Percentiles rank a stretch among this genome's conserved stretches.
Conservation (phyloP, 129 eudicot species). For the Cynara cardunculus region DNA sequence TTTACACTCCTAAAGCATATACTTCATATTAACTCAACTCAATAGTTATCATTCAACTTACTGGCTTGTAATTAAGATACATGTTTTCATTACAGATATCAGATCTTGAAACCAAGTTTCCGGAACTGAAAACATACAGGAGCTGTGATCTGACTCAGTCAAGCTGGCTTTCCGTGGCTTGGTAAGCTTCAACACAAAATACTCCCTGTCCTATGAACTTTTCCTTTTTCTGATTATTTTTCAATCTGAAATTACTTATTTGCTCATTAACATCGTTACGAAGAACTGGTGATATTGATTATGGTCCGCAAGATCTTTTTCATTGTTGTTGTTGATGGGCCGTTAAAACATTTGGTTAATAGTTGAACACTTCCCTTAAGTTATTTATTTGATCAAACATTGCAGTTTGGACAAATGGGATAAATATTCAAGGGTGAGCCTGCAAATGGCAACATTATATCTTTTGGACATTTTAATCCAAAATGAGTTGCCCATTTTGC, state of each 20-base stretch:
- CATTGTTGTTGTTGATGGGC: too few relatives aligned
- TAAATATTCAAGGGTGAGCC: too few relatives aligned
- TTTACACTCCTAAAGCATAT: too few relatives aligned
- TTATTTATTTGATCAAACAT: background rate
- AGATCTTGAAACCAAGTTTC: constrained; percentile 55
- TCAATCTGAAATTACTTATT: background rate
- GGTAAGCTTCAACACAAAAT: constrained; percentile 42
- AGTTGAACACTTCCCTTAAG: background rate
- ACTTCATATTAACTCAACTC: too few relatives aligned
- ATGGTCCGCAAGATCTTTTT: background rate
- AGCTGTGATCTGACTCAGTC: constrained; percentile 86
- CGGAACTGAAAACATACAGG: constrained; percentile 53
- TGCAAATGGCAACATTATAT: background rate
- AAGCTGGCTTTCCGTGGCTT: constrained; percentile 96
- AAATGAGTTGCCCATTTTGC: background rate
- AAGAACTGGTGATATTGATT: background rate
- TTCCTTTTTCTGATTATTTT: background rate
- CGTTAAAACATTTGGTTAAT: background rate
- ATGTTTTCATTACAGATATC: constrained; percentile 49
- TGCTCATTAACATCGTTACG: background rate
- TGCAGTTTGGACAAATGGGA: background rate
- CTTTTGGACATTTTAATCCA: background rate
- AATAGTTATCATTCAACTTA: background rate
- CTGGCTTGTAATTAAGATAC: background rate
- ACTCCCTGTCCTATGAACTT: background rate